These are phyloP conservation scores for Amoebophrya sp. DNA, from an alignment of 169 alveolate species.

Conservation along the genomic window DNA sequence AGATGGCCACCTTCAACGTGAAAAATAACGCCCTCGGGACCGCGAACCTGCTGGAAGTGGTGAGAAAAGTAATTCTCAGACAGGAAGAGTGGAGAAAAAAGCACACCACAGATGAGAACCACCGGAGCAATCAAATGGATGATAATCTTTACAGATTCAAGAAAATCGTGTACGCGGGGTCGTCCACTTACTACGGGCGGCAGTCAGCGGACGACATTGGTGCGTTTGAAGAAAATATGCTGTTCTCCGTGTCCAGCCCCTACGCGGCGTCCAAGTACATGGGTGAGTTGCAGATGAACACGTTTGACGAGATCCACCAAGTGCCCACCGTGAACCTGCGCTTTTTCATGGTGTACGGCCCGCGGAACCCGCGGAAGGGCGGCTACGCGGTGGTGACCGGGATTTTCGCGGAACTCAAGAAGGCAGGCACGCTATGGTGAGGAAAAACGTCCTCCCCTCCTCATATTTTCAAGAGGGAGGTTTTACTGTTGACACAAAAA, in stretches of 20 bases:
- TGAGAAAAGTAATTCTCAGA: neutral
- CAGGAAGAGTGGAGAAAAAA: neutral
- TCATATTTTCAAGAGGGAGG: too few relatives aligned
- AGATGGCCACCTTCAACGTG: slow-evolving; percentile 50
- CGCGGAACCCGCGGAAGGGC: slow-evolving; percentile 48
- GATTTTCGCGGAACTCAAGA: slow-evolving; percentile 39
- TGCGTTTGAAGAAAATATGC: slow-evolving; percentile 38
- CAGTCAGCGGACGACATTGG: too few relatives aligned
- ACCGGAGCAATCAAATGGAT: neutral
- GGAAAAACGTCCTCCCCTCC: too few relatives aligned
- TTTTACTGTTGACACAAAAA: too few relatives aligned
- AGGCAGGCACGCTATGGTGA: neutral
- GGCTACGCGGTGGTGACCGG: slow-evolving; percentile 50
- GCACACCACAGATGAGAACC: neutral
- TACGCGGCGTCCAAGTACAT: slow-evolving; percentile 48
- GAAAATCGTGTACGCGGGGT: slow-evolving; percentile 45
- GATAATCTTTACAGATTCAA: neutral
- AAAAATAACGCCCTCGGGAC: slow-evolving; percentile 48
- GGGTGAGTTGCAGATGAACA: slow-evolving; percentile 48
- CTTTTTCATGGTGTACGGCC: slow-evolving; percentile 52
- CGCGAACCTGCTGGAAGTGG: slow-evolving; percentile 44
- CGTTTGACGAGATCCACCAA: slow-evolving; percentile 41
- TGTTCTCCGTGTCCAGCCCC: slow-evolving; percentile 39
- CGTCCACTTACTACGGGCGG: slow-evolving; percentile 46
- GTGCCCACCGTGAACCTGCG: slow-evolving; percentile 46